A percentile compares a stretch with the other conserved stretches of the same genome.
These are phyloP conservation scores for Fomitopsis pinicola DNA, from an alignment of 1,284 basidiomycete genomes.

Conservation along the genomic window DNA sequence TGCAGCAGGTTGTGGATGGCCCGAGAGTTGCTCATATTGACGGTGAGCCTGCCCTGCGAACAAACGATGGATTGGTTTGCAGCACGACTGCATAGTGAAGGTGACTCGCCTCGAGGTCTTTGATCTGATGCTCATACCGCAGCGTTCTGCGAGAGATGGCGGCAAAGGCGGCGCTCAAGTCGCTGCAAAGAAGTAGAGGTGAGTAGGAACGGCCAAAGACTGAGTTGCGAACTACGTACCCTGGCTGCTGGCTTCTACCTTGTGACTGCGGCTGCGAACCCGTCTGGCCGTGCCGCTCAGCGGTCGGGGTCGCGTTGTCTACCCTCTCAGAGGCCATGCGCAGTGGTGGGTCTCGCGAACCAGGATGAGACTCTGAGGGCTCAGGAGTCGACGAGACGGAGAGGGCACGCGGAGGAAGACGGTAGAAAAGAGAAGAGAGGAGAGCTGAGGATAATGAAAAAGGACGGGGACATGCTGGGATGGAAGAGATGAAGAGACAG, in stretches of 20 bases:
- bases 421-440: not conserved
- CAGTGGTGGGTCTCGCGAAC: not conserved
- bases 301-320: not conserved
- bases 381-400: not conserved
- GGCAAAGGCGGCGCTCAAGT: not conserved
- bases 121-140: slow-evolving; percentile 59
- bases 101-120: slow-evolving; percentile 57
- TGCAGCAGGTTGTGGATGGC: slow-evolving; percentile 64
- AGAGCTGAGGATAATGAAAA: not conserved
- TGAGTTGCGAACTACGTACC: slow-evolving; percentile 4
- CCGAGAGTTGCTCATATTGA: slow-evolving; percentile 66
- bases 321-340: not conserved
- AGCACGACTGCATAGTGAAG: not conserved
- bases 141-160: slow-evolving; percentile 41
- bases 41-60: slow-evolving; percentile 54
- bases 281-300: not conserved
- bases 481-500: not conserved
- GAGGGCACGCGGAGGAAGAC: not conserved
- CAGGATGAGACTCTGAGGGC: not conserved
- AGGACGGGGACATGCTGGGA: not conserved
- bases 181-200: not conserved
- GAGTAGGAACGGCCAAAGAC: not conserved
- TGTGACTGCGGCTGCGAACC: not conserved
- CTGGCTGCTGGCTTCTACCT: slow-evolving; percentile 14
- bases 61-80: not conserved